Conservation (phyloP, 129 eudicot species). For the Flaveria ramosissima region DNA sequence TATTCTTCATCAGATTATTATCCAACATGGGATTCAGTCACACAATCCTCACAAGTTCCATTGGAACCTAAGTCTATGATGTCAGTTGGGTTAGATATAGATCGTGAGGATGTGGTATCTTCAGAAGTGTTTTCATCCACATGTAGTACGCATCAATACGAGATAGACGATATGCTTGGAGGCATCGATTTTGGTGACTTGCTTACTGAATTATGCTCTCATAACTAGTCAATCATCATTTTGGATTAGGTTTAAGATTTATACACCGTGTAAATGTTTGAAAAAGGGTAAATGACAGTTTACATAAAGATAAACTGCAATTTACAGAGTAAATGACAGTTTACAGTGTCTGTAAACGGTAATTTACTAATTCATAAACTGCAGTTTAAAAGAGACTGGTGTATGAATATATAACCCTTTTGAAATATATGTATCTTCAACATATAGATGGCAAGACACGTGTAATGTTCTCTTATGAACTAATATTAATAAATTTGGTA, state of each 20-base stretch:
- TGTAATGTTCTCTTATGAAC: background rate
- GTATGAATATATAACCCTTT: too few relatives aligned
- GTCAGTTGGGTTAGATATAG: constrained; percentile 30
- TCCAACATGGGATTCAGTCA: background rate
- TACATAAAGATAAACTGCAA: too few relatives aligned
- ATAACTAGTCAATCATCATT: background rate
- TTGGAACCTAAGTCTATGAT: constrained; percentile 12
- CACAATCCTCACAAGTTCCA: constrained; percentile 21
- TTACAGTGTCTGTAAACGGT: too few relatives aligned
- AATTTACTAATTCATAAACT: too few relatives aligned
- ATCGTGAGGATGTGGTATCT: constrained; percentile 26
- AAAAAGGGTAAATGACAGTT: too few relatives aligned
- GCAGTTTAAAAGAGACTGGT: too few relatives aligned
- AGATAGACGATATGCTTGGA: constrained; percentile 22
- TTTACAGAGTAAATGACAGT: too few relatives aligned
- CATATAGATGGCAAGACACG: background rate
- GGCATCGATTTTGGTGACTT: constrained; percentile 18
- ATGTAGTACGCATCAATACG: constrained; percentile 30
- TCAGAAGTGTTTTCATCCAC: constrained; percentile 41
- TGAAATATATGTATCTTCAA: too few relatives aligned
- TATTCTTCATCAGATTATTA: background rate
- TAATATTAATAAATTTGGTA: background rate
- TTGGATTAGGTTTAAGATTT: background rate
- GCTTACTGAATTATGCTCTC: background rate
- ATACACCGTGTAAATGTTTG: too few relatives aligned